Evolutionary conservation across 2,329 filamentous ascomycete species (phyloP).

Genomic region (Elsinoe ampelina): DNA sequence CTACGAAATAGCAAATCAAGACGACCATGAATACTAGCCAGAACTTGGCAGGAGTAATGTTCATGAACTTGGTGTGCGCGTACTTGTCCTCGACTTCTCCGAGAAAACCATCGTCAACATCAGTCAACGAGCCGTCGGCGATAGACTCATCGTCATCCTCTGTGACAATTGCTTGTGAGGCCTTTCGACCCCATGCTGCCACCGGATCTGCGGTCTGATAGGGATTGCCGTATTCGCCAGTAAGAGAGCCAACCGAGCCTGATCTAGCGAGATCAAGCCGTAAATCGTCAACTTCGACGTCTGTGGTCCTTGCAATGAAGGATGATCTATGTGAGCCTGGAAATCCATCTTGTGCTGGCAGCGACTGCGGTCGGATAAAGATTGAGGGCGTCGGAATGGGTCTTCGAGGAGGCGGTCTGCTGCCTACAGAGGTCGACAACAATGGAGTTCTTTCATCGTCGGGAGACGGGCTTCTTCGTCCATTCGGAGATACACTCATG

Average conservation of each 20-base stretch:
- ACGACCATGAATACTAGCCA: conserved; percentile 15
- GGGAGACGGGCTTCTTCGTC: neutral
- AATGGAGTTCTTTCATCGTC: conserved; percentile 1
- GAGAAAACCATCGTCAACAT: neutral
- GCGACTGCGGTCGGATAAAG: neutral
- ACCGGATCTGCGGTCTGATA: neutral
- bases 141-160: conserved; percentile 11
- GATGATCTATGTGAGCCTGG: neutral
- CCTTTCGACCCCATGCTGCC: neutral
- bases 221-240: conserved; percentile 1
- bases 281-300: conserved; percentile 5
- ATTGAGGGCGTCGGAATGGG: neutral
- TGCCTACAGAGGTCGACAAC: neutral
- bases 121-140: neutral
- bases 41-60: conserved; percentile 13
- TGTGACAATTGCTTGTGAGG: conserved; percentile 11
- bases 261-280: conserved; percentile 2
- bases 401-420: neutral
- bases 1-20: conserved; percentile 23
- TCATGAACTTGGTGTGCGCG: conserved; percentile 16
- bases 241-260: neutral
- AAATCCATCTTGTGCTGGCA: neutral
- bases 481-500: neutral
- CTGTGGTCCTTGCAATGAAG: neutral
- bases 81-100: neutral